A percentile compares a stretch with the other conserved stretches of the same genome.
These are phyloP conservation scores for Kuraishia piskuri DNA, from an alignment of 805 yeast genomes.

Conservation along the genomic window DNA sequence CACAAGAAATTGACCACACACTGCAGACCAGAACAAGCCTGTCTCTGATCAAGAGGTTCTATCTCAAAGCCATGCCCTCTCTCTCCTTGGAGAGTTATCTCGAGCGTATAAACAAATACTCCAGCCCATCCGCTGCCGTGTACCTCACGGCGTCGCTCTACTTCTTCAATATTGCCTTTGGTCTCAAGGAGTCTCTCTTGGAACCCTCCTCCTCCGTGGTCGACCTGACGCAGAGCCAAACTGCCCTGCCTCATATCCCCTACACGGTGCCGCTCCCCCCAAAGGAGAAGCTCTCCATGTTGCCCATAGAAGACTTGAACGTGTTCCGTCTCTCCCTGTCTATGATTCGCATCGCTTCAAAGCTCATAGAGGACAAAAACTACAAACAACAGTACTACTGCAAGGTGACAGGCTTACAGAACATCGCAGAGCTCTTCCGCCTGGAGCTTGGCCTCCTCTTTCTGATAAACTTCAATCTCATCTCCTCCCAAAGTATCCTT, in stretches of 20 bases:
- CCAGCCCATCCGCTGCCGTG: constrained; percentile 21
- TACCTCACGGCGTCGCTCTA: constrained; percentile 22
- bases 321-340: constrained; percentile 31
- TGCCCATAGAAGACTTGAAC: constrained; percentile 26
- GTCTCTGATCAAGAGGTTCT: constrained; percentile 17
- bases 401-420: constrained; percentile 34
- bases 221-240: not conserved
- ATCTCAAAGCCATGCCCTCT: constrained; percentile 21
- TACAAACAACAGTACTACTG: constrained; percentile 33
- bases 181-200: constrained; percentile 10
- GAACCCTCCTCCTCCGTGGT: not conserved
- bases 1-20: not conserved
- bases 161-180: constrained; percentile 20
- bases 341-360: constrained; percentile 28
- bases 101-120: constrained; percentile 22
- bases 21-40: not conserved
- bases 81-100: constrained; percentile 18
- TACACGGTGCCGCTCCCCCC: constrained; percentile 4
- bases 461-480: constrained; percentile 30
- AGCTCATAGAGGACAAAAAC: constrained; percentile 35
- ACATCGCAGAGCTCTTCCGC: constrained; percentile 26
- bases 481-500: constrained; percentile 27
- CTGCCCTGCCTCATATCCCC: constrained; percentile 2
- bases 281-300: constrained; percentile 9
- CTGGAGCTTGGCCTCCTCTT: constrained; percentile 33